These are phyloP conservation scores for Vitis labrusca DNA, from an alignment of 164 flowering plant species.

Conservation along the genomic window DNA sequence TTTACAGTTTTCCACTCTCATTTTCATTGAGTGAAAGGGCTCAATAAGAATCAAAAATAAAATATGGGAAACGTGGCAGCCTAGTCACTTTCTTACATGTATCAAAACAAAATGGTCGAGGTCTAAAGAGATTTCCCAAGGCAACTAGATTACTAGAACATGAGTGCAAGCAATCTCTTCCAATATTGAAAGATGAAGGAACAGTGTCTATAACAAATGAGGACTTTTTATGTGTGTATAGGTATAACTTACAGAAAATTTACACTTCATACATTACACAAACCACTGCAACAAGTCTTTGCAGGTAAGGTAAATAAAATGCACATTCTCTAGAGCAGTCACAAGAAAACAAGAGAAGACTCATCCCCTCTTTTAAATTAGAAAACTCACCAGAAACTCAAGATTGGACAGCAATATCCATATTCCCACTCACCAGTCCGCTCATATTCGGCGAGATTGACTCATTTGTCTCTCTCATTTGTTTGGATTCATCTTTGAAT, in stretches of 20 bases:
- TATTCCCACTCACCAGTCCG: conserved; percentile 22
- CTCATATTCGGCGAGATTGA: conserved; percentile 15
- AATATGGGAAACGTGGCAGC: background rate
- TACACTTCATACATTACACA: conserved; percentile 38
- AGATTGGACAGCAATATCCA: conserved; percentile 41
- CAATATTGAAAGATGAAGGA: background rate
- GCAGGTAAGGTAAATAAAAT: conserved; percentile 18
- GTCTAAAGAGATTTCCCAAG: background rate
- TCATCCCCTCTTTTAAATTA: conserved; percentile 16
- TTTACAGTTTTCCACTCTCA: no score
- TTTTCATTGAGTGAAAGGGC: no score
- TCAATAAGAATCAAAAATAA: background rate
- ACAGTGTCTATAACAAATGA: background rate
- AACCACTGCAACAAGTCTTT: conserved; percentile 35
- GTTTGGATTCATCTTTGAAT: conserved; percentile 24
- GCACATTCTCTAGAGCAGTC: conserved; percentile 14
- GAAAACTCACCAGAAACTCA: conserved; percentile 34
- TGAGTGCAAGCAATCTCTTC: background rate
- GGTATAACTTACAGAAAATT: conserved; percentile 41
- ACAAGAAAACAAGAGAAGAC: conserved; percentile 13
- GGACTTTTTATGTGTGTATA: conserved; percentile 13
- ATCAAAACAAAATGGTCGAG: background rate
- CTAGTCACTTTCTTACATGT: background rate
- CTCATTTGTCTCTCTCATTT: conserved; percentile 26
- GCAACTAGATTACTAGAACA: background rate